Base-by-base conservation (phyloP, 495 filamentous ascomycete species). In the Talaromyces liani region DNA sequence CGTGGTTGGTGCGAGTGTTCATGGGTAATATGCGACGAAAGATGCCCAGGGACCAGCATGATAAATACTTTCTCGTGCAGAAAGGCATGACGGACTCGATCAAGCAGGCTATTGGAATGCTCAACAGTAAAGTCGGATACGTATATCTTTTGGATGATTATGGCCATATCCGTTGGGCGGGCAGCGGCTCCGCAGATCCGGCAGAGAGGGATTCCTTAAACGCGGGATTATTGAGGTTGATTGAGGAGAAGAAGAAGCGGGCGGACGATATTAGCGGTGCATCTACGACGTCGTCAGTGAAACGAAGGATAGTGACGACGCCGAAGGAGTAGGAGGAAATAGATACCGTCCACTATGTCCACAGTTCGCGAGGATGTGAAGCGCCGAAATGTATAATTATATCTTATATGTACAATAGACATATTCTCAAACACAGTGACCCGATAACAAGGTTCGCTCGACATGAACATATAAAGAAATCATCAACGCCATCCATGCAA, bases 161-260 rank as follows among this genome's bases (percentile, higher is more conserved):
- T 55, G 95, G 91, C 75, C 88, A 83, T 76, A 97, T 99, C 64
- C 84, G 94, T 36, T 99, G 94, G 94, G 94, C 93, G 0, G 94
- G 90, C 3, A 93, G 91, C 73, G 94, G 91, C n/a, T 72, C 79
- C 45, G 88, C 90, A 14, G 81, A 87, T 54, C 79, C 74, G 4
- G 81, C 79, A 20, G 94, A 98, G 80, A 82, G 81, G 71, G 84
- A 88, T 61, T 82, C 85, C 3, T 68, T 99, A 67, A 85, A 87
- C 8, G 87, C 80, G 67, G 89, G 89, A 1, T 60, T 92, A 57
- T 80, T 72, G 71, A 87, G 84, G 71, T 75, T 98, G 63, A 70
- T 91, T 67, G 83, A 85, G 7, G 88, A 94, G 58, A 72, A 69
- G 64, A 75, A 67, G 36, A 55, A 36, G 33, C 61, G 53, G 1